Base-by-base conservation (phyloP, 164 flowering plant species). In the Buxus sempervirens region DNA sequence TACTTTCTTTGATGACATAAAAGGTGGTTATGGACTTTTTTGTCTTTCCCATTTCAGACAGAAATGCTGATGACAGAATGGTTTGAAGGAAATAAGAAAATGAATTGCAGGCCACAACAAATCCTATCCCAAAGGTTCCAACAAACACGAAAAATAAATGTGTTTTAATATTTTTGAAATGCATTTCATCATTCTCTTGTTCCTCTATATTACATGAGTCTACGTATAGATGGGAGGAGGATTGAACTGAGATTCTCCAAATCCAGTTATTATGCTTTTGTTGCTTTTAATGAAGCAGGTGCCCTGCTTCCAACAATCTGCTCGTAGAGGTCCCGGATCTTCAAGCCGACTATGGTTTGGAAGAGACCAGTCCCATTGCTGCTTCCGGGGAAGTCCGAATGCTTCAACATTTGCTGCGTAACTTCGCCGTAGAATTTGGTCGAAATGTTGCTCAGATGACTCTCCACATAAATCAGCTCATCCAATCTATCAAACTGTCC, bases 401-500 rank as follows among this genome's bases (percentile, higher is more conserved):
- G 96, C 82, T 88, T 89, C 83, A 95, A 73, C 97, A 92, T 85
- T 70, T 92, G 97, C 67, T 95, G 99, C 0, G 99, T 95, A 48
- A 92, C 86, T 75, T 95, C 98, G 8, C 98, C 98, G 54, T 91
- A 95, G 82, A 90, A 90, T 76, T 95, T 90, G 66, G 92, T 86
- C 0, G 97, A 92, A 64, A 89, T 72, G 86, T 89, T 92, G 87
- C 93, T 89, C 62, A 95, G 73, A 73, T 95, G 96, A 75, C 97
- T 89, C 67, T 95, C 99, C 0, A 92, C 91, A 45, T 95, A 95
- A 18, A 95, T 90, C 13, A 95, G 89, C 70, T 95, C 98, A 64
- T 95, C 99, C 72, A 95, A 61, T 82, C 93, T 90, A 82, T 95
- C 99, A 64, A 95, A 92, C 63, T 88, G 94, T 23, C 97, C 97